Evolutionary conservation across 108 stramenopile species (phyloP).

Genomic region (Asterionellopsis glacialis): DNA sequence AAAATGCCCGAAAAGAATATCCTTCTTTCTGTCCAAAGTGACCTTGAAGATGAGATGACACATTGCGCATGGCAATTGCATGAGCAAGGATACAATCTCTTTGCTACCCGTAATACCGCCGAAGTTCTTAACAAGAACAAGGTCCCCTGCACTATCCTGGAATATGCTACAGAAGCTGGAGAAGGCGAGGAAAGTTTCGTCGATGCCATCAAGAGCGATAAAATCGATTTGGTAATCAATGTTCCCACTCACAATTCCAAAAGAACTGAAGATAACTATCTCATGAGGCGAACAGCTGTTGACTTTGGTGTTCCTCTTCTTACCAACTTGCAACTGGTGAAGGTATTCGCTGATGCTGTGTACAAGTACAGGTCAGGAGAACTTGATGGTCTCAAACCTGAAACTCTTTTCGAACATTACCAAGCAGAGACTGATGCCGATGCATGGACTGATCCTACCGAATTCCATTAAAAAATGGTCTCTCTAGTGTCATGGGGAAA

Average conservation of each 20-base stretch:
- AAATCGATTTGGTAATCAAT: slow-evolving; percentile 93
- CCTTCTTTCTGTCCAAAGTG: slow-evolving; percentile 76
- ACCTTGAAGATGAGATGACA: slow-evolving; percentile 80
- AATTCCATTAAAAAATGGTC: slow-evolving; percentile 78
- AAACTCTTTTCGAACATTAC: slow-evolving; percentile 78
- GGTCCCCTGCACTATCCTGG: slow-evolving; percentile 76
- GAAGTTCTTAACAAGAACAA: slow-evolving; percentile 78
- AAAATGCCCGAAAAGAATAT: slow-evolving; percentile 94
- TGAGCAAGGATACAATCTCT: slow-evolving; percentile 87
- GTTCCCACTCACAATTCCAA: slow-evolving; percentile 86
- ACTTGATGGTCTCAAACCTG: slow-evolving; percentile 53
- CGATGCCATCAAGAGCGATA: slow-evolving; percentile 68
- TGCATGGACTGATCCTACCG: slow-evolving; percentile 70
- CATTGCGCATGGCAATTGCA: slow-evolving; percentile 83
- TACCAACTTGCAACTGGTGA: slow-evolving; percentile 91
- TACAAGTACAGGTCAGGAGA: slow-evolving; percentile 54
- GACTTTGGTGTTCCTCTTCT: slow-evolving; percentile 95
- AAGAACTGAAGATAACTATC: slow-evolving; percentile 86
- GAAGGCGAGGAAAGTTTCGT: slow-evolving; percentile 55
- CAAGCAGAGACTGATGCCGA: slow-evolving; percentile 56
- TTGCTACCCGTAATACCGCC: slow-evolving; percentile 87
- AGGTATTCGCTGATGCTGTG: slow-evolving; percentile 82
- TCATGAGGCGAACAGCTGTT: slow-evolving; percentile 90
- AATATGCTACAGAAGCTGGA: slow-evolving; percentile 73
- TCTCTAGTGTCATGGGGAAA: too few species aligned